A percentile compares a stretch with the other conserved stretches of the same genome.
Conservation (phyloP, 2,329 filamentous ascomycete species). For the Hymenoscyphus scutula region DNA sequence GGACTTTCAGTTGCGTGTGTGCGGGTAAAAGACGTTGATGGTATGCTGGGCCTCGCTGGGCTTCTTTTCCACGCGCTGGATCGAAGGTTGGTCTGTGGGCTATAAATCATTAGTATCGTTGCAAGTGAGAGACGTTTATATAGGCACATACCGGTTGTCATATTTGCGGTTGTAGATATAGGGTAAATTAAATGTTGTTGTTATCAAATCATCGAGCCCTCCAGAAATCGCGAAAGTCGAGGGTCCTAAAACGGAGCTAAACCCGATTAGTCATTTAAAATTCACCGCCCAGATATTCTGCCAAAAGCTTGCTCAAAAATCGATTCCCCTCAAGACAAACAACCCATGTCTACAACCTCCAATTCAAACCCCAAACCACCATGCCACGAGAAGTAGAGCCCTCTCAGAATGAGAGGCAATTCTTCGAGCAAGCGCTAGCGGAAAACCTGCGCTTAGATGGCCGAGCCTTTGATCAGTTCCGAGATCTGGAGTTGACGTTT, state of each 20-base stretch:
- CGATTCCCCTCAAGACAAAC: conserved; percentile 2
- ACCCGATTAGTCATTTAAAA: not conserved
- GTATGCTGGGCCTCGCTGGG: conserved; percentile 87
- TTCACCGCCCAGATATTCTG: conserved; percentile 18
- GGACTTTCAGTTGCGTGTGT: conserved; percentile 87
- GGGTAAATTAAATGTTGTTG: conserved; percentile 1
- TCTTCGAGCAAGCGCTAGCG: conserved; percentile 78
- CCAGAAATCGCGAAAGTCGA: not conserved
- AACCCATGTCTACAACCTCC: conserved; percentile 3
- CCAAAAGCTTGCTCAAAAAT: conserved; percentile 16
- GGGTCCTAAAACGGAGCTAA: not conserved
- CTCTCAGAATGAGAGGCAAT: conserved; percentile 83
- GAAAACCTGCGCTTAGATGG: conserved; percentile 82
- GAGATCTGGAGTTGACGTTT: conserved; percentile 74
- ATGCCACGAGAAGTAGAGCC: conserved; percentile 95
- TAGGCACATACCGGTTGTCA: conserved; percentile 48
- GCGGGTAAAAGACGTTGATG: conserved; percentile 94
- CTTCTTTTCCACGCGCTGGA: conserved; percentile 92
- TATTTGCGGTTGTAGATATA: conserved; percentile 34
- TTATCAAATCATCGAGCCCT: not conserved
- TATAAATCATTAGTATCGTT: conserved; percentile 38
- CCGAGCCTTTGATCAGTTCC: conserved; percentile 75
- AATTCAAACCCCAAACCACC: not conserved
- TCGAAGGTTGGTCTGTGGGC: conserved; percentile 91
- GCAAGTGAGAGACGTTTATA: not conserved